phyloP scores from a whole-genome alignment of 1,284 basidiomycete genomes.

The Malassezia caprae region DNA sequence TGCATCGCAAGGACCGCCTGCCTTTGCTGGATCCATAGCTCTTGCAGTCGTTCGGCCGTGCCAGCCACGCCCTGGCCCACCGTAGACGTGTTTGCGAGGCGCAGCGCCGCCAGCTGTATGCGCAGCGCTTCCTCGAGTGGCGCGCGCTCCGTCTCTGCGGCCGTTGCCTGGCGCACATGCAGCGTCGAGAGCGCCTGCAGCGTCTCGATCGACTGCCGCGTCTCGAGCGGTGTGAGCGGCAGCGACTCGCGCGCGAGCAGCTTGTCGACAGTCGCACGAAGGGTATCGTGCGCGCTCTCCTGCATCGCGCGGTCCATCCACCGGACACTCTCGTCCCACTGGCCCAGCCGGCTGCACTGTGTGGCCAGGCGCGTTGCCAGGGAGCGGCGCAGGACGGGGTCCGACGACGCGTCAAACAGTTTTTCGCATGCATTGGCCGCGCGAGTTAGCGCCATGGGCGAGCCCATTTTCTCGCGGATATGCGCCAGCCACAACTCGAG shows the following conservation, averaged over 20 bases:
- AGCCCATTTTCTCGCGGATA: constrained; percentile 20
- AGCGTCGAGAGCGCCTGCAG: constrained; percentile 30
- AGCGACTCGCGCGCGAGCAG: neutral
- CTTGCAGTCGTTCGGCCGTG: constrained; percentile 18
- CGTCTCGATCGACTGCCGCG: constrained; percentile 23
- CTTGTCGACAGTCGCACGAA: neutral
- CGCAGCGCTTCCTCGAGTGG: constrained; percentile 23
- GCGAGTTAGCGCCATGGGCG: neutral
- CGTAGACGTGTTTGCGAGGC: constrained; percentile 11
- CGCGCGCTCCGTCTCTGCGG: neutral
- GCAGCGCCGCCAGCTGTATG: constrained; percentile 28
- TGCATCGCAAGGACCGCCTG: constrained; percentile 29
- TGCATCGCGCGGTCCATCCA: constrained; percentile 11
- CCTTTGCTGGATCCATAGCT: constrained; percentile 26
- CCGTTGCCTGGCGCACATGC: constrained; percentile 18
- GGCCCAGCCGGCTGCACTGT: neutral
- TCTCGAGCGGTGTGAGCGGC: constrained; percentile 19
- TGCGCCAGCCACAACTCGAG: constrained; percentile 21
- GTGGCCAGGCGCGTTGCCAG: constrained; percentile 7
- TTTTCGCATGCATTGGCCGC: constrained; percentile 20
- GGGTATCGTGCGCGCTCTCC: neutral
- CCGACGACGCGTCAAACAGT: constrained; percentile 21
- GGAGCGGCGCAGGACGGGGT: neutral
- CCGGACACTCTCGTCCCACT: neutral
- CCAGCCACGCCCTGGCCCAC: neutral